Evolutionary conservation across 2,329 filamentous ascomycete genomes (phyloP), one percentile per base, ranked within the genome.

Genomic region (Ascochyta lentis): DNA sequence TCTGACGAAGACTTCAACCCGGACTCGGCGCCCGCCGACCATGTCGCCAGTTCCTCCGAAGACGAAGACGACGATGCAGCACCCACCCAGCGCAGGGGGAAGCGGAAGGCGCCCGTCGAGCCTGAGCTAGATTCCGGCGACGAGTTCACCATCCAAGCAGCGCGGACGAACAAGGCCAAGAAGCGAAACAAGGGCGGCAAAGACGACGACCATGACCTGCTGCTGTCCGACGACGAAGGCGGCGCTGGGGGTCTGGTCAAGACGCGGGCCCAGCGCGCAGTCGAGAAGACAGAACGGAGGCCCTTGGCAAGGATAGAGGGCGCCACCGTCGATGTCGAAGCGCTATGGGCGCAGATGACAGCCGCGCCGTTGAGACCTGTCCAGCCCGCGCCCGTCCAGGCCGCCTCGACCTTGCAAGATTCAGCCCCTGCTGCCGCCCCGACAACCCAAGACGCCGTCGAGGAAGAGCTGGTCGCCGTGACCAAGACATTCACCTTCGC

Each of bases 1-100:
- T 90, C 88, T 1, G 87, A 88, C 3, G 86, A 91, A 63, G 89
- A 92, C 70, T 89, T 88, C 9, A 88, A 91, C 69, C 91, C 91
- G 59, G 83, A 86, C 23, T 85, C 84, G n/a, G 86, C 26, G 66
- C 76, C 34, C 72, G 71, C 63, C 29, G 80, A 77, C 15, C 79
- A 75, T 13, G 81, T 80, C 10, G 84, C 83, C 5, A 86, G 83
- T 53, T 82, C 81, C 7, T 74, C 71, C 22, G 77, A 77, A 46
- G 69, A 73, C 35, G 76, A 72, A 39, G 72, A 68, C 43, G 72
- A 69, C 40, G 51, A 59, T 3, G 48, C 59, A 27, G 65, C 64
- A 39, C 58, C 65, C n/a, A 40, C 56, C 45, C 61, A 60, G 38
- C 62, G 58, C 49, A 70, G 64, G 43, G 47, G 64, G 44, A 73